These are phyloP conservation scores for Phyllosticta paracitricarpa DNA, from an alignment of 2,329 filamentous ascomycete species.

Conservation along the genomic window DNA sequence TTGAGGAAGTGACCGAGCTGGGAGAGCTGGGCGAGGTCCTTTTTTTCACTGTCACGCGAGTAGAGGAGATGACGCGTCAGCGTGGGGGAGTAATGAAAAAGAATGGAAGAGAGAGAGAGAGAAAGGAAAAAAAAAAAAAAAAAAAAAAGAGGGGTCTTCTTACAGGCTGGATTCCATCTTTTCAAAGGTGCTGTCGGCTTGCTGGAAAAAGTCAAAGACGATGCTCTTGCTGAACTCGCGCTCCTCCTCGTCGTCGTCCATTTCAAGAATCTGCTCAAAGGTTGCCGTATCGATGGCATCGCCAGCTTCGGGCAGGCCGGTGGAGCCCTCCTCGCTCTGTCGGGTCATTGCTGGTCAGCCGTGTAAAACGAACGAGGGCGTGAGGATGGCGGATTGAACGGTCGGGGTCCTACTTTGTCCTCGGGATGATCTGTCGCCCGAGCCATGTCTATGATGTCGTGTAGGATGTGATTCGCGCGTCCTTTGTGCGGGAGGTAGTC, in stretches of 20 bases:
- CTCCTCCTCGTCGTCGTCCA: conserved; percentile 85
- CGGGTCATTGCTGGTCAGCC: conserved; percentile 17
- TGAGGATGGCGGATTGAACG: background rate
- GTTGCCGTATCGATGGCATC: conserved; percentile 70
- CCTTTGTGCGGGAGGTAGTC: conserved; percentile 4
- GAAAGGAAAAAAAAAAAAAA: background rate
- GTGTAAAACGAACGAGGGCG: background rate
- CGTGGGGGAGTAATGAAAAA: background rate
- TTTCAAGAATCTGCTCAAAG: conserved; percentile 93
- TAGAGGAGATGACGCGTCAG: conserved; percentile 11
- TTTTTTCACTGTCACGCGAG: conserved; percentile 44
- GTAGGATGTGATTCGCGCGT: background rate
- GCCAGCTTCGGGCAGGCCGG: conserved; percentile 52
- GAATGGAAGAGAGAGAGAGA: background rate
- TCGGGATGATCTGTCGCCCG: conserved; percentile 11
- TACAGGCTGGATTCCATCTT: conserved; percentile 80
- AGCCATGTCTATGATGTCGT: conserved; percentile 4
- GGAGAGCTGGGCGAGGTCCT: conserved; percentile 66
- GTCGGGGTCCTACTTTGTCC: conserved; percentile 12
- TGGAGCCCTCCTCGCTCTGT: conserved; percentile 37
- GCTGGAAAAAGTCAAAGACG: conserved; percentile 85
- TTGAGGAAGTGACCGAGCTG: conserved; percentile 91
- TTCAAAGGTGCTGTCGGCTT: conserved; percentile 75
- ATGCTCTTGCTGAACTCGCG: conserved; percentile 82
- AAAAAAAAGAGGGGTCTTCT: conserved; percentile 32